Base-by-base conservation (phyloP, 768 basidiomycete species). In the Trametes maxima region DNA sequence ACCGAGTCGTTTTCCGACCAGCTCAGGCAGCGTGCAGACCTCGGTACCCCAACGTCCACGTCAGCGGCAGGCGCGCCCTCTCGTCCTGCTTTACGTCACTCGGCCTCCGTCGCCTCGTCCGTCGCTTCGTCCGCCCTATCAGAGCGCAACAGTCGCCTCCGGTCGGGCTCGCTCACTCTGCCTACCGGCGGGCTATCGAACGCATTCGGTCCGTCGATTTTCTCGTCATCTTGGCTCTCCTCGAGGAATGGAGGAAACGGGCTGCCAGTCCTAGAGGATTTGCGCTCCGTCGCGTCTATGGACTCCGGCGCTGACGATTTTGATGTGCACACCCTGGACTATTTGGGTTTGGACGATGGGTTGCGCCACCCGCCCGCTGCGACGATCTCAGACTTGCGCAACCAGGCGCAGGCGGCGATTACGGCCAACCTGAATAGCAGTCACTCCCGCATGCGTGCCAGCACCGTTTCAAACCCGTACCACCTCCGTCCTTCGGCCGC, bases 321-420 rank as follows among this genome's bases (percentile, higher is more conserved):
- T 73, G 91, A 94, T 68, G 91, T 95, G 46, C 93, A 94, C 70
- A 98, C 96, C 25, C 84, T 98, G 62, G 95, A 97, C 75, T 98
- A 98, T 74, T 90, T 98, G 51, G 96, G 96, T 45, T 81, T 98
- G 68, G 96, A 95, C 68, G 95, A 94, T 64, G 77, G 80, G 57
- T 79, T 83, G 66, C 83, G 88, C 54, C 85, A 84, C 52, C 85
- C 90, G n/a, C 88, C 88, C 2, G 91, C 93, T 5, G 94, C 93
- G 12, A 94, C 93, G 40, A 87, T 95, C 62, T 85, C 91, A 19
- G 95, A 95, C 75, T 78, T 95, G 62, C 88, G 93, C 67, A 91
- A 84, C 65, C 94, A 95, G 71, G 90, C 92, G 40, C 94, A 95
- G 74, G 89, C 90, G 46, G 94, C 91, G 39, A 93, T 95, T 71